These are phyloP conservation scores for Tetradesmus obliquus DNA, from an alignment of 139 green algal species.

Conservation along the genomic window DNA sequence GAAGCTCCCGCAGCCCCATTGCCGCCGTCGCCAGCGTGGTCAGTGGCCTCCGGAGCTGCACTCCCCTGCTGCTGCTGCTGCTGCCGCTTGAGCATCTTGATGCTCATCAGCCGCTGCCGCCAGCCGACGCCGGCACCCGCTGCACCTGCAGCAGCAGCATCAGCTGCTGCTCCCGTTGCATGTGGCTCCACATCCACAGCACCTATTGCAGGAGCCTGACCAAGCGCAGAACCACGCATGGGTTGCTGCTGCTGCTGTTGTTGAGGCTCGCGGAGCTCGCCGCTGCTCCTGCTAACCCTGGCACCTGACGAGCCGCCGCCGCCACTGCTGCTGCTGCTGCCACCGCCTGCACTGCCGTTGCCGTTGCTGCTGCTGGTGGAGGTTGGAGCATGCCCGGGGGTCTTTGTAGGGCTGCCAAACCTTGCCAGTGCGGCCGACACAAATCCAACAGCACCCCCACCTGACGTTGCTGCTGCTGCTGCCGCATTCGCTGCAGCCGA, in stretches of 20 bases:
- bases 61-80: background rate
- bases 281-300: background rate
- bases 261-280: background rate
- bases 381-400: no score
- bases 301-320: background rate
- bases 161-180: background rate
- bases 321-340: background rate
- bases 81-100: background rate
- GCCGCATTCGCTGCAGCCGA: background rate
- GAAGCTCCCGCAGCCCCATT: background rate
- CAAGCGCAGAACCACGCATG: background rate
- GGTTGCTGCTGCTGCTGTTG: conserved; percentile 35
- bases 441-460: conserved; percentile 4
- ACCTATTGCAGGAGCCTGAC: background rate
- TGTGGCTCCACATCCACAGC: background rate
- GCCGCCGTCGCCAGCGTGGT: background rate
- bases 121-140: background rate
- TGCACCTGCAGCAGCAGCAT: background rate
- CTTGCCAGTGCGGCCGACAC: background rate
- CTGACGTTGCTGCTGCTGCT: conserved; percentile 11
- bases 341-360: background rate
- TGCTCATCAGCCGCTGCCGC: background rate
- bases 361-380: background rate
- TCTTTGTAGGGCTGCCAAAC: conserved; percentile 30
- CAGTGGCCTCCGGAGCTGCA: background rate